Base-by-base conservation (phyloP, 495 filamentous ascomycete species). In the Tuber indicum region DNA sequence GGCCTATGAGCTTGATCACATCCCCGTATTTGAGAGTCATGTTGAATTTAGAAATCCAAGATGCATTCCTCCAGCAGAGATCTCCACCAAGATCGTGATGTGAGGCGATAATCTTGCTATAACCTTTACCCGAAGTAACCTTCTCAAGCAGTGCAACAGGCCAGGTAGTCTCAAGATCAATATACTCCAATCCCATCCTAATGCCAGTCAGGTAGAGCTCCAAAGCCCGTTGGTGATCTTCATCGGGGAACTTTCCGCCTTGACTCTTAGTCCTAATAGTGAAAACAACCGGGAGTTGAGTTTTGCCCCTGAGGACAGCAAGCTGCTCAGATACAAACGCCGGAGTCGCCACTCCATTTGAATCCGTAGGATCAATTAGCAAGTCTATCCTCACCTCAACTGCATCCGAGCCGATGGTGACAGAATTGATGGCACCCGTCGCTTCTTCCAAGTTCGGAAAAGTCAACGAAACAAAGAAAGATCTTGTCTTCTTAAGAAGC, bases 351-450 rank as follows among this genome's bases (percentile, higher is more conserved):
- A 91, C 86, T 1, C 88, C 88, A 72, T 88, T 86, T 58, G 84
- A 81, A 0, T 88, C 87, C 16, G 88, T 84, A 26, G 91, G 90
- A 78, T 98, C 94, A 81, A 92, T 87, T 36, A 99, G 87, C 43
- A 99, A 86, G 85, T 99, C 96, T n/a, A 97, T 93, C 7, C 96
- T 90, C 74, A 98, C 82, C 85, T 99, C 96, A 12, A 98, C 92
- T 23, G 96, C 96, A 85, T 99, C 96, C 19, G 92, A 92, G 16
- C 96, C 96, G 71, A 96, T 89, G 26, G 90, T 91, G 43, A 92
- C 91, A 77, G 89, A 86, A n/a, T 89, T 88, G 72, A 98, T 86
- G 72, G 90, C 85, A 47, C 91, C 87, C 17, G 75, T 47, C 14
- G 89, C 88, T 4, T 87, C 84, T 8, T 88, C 86, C 23, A 99